Evolutionary conservation across 2,329 filamentous ascomycete species (phyloP), one percentile per base, ranked within the genome.

Genomic region (Furcasterigmium sp.): DNA sequence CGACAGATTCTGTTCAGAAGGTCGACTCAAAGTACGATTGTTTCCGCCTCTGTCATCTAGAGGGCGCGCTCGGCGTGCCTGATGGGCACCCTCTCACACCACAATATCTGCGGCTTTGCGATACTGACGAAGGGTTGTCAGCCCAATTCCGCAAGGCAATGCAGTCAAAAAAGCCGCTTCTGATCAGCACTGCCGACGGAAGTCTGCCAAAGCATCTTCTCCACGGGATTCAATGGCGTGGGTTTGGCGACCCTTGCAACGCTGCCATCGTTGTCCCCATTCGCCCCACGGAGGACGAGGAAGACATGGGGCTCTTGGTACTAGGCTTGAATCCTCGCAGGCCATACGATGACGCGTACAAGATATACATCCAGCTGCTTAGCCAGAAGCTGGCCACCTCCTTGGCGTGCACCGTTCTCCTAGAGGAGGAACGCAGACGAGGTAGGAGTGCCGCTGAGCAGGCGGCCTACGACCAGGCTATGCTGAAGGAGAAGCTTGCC

Each of bases 331-430:
- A 89, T 53, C 83, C 85, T 6, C 69, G 84, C 35, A 69, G 83
- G 34, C 84, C 84, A 0, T 88, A 85, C 49, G 85, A 89, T 53
- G 81, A 84, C 46, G 83, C 87, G 48, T 89, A 88, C 53, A 75
- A 73, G 34, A 72, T 85, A 8, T 88, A 85, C 52, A 71, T 87
- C 15, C 78, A 69, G 13, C 58, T 76, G 5, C 55, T 77, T 26
- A 67, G 61, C 32, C 69, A 75, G 47, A 86, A 70, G 56, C 63
- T 87, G 7, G 80, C 78, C 1, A 85, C 81, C 2, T 84, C 82
- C 0, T 65, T 87, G 39, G 84, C 84, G 7, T 86, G 82, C 0
- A 82, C 85, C 0, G 79, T 87, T 0, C 63, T 87, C 2, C 77
- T 87, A 37, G 82, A 86, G 56, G 83, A 87, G 56, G 84, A 87